Conservation (phyloP, 2,329 filamentous ascomycete species). For the Fusarium verticillioides region DNA sequence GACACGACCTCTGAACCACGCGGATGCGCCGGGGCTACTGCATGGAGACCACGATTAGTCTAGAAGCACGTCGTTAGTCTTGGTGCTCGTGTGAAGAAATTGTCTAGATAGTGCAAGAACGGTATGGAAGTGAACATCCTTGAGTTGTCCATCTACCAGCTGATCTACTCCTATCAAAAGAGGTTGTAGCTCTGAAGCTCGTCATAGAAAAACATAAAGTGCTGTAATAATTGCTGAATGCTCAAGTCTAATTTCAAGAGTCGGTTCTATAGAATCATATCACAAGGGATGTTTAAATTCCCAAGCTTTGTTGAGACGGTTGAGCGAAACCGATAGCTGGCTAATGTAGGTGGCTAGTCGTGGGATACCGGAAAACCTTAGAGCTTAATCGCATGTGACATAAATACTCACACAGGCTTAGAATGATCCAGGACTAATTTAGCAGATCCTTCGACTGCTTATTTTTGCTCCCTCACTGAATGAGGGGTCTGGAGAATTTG, state of each 20-base stretch:
- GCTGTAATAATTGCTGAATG: not conserved
- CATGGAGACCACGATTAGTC: slow-evolving; percentile 40
- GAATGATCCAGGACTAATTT: not conserved
- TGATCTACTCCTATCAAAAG: not conserved
- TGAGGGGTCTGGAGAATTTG: not conserved
- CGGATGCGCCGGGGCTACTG: slow-evolving; percentile 39
- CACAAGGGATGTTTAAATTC: not conserved
- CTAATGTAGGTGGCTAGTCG: not conserved
- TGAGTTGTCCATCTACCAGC: not conserved
- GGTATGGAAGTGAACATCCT: not conserved
- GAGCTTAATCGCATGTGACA: not conserved
- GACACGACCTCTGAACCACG: slow-evolving; percentile 40
- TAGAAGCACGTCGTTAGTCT: slow-evolving; percentile 26
- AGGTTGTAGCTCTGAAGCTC: not conserved
- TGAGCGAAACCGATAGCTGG: slow-evolving; percentile 9
- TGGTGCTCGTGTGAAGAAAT: not conserved
- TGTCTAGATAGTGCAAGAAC: not conserved
- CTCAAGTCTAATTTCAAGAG: not conserved
- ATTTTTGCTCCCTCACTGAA: not conserved
- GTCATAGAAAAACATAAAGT: not conserved
- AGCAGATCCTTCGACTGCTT: not conserved
- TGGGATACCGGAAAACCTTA: not conserved
- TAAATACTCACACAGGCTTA: not conserved
- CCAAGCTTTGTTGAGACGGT: not conserved
- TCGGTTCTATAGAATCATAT: not conserved